A percentile compares a stretch with the other conserved stretches of the same genome.
Conservation (phyloP, 2,329 filamentous ascomycete genomes). For the Stachybotrys echinatus region DNA sequence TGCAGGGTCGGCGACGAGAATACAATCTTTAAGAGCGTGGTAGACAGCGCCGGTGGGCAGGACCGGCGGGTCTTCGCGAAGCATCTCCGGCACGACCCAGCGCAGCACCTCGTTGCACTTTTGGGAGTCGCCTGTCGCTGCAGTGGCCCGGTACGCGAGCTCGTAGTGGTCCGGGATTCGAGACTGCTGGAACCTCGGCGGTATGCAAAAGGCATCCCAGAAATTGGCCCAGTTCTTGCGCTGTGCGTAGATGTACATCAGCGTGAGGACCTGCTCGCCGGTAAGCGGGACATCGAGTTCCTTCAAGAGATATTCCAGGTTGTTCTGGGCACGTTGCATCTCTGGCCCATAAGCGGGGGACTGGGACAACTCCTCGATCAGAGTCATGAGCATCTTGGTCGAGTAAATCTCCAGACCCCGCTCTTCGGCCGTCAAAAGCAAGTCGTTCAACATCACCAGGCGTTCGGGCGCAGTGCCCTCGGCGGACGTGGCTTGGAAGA, state of each 20-base stretch:
- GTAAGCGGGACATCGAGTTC: constrained; percentile 32
- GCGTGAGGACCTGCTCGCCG: constrained; percentile 29
- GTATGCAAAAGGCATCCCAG: constrained; percentile 55
- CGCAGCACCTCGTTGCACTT: constrained; percentile 43
- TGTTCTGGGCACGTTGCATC: constrained; percentile 34
- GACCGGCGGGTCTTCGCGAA: constrained; percentile 46
- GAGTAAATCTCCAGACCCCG: constrained; percentile 36
- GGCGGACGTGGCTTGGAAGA: constrained; percentile 23
- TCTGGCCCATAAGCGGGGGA: constrained; percentile 22
- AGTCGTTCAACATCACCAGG: constrained; percentile 32
- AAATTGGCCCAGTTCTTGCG: constrained; percentile 49
- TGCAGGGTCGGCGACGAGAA: constrained; percentile 48
- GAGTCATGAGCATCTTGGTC: constrained; percentile 41
- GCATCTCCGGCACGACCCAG: constrained; percentile 56
- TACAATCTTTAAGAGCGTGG: constrained; percentile 45
- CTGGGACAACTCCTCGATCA: constrained; percentile 34
- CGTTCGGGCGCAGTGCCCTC: constrained; percentile 20
- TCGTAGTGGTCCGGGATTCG: constrained; percentile 52
- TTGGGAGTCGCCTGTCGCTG: constrained; percentile 33
- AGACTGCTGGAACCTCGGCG: constrained; percentile 40
- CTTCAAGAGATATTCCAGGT: constrained; percentile 39
- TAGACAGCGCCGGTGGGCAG: constrained; percentile 36
- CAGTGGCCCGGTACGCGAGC: constrained; percentile 44
- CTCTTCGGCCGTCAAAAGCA: constrained; percentile 39
- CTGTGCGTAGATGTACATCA: constrained; percentile 41